A percentile compares a stretch with the other conserved stretches of the same genome.
Conservation (phyloP, 2,329 filamentous ascomycete species). For the Cadophora sp. region DNA sequence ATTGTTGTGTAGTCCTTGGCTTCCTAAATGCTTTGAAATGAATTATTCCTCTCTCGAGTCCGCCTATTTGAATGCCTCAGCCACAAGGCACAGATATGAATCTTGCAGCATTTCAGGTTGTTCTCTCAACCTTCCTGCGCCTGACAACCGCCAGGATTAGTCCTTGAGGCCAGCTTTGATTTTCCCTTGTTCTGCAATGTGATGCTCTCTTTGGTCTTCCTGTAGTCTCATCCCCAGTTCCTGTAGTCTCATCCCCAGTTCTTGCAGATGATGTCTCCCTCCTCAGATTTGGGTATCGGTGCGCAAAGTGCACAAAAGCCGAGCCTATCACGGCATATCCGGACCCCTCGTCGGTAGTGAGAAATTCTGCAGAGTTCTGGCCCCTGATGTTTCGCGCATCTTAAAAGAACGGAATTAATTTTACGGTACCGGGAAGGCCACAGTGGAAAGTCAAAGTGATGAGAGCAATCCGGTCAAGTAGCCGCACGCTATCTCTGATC, state of each 20-base stretch:
- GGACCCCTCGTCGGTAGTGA: slow-evolving; percentile 32
- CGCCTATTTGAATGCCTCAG: neutral
- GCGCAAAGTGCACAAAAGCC: slow-evolving; percentile 16
- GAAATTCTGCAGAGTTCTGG: slow-evolving; percentile 12
- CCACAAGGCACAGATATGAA: neutral
- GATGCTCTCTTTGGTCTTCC: too few species aligned
- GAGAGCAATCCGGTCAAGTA: neutral
- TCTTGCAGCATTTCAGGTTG: neutral
- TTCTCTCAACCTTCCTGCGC: neutral
- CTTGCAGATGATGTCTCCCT: neutral
- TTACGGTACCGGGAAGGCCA: slow-evolving; percentile 9
- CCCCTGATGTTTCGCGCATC: slow-evolving; percentile 21
- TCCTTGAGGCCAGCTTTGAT: neutral
- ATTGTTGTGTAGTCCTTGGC: neutral
- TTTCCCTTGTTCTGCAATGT: too few species aligned
- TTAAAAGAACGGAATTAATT: slow-evolving; percentile 1
- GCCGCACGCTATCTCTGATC: slow-evolving; percentile 4
- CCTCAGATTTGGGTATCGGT: neutral
- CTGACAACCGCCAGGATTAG: neutral
- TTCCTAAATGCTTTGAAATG: neutral
- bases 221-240: neutral
- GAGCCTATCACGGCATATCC: slow-evolving; percentile 16
- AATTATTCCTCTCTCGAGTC: too few species aligned
- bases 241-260: neutral
- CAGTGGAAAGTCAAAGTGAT: neutral